phyloP scores from a whole-genome alignment of 805 yeast genomes.

The Schwanniomyces sp. region DNA sequence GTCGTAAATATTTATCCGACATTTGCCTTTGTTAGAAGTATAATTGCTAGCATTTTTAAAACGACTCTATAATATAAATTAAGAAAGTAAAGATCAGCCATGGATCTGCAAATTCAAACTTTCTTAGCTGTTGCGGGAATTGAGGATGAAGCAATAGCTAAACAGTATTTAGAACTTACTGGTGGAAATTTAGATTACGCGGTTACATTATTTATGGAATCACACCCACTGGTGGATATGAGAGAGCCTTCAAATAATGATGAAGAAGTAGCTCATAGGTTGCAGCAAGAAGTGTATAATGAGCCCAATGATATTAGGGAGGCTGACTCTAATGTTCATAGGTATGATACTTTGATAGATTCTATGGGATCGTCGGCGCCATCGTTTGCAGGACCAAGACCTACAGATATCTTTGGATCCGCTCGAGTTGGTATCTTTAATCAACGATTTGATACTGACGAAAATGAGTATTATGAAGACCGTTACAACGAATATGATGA shows the following conservation, averaged over 20 bases:
- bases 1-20: not conserved
- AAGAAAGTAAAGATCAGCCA: conserved; percentile 6
- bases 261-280: conserved; percentile 57
- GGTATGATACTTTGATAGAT: conserved; percentile 75
- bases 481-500: conserved; percentile 17
- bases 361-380: conserved; percentile 14
- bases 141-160: conserved; percentile 65
- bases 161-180: conserved; percentile 74
- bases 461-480: conserved; percentile 21
- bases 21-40: not conserved
- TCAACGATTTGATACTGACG: conserved; percentile 49
- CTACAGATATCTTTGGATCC: conserved; percentile 48
- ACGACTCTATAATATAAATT: not conserved
- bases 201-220: conserved; percentile 76
- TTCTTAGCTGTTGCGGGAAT: conserved; percentile 85
- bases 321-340: conserved; percentile 75
- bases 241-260: conserved; percentile 21
- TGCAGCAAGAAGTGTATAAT: conserved; percentile 64
- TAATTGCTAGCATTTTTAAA: not conserved
- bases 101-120: conserved; percentile 58
- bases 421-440: conserved; percentile 58
- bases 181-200: conserved; percentile 81
- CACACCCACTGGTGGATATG: conserved; percentile 17
- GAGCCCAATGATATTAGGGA: conserved; percentile 28
- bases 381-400: conserved; percentile 12